These are phyloP conservation scores for Ramaria rubella DNA, from an alignment of 768 basidiomycete genomes.

Conservation along the genomic window DNA sequence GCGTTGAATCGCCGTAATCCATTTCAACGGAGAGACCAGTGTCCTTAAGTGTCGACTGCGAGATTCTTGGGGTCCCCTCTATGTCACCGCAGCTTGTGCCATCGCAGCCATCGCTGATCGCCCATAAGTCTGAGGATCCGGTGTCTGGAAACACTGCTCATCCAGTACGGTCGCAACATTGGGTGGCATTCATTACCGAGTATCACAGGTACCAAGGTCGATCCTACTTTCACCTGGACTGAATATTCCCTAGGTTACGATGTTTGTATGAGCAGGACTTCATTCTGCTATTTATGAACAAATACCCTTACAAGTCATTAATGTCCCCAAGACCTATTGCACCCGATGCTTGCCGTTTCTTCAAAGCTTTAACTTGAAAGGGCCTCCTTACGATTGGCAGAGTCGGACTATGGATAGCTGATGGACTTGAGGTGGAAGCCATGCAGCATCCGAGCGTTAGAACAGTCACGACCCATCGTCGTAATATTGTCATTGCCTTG, in stretches of 20 bases:
- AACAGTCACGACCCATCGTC: too few species aligned
- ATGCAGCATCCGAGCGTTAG: too few species aligned
- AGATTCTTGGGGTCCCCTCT: background rate
- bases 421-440: too few species aligned
- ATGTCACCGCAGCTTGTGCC: background rate
- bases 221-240: background rate
- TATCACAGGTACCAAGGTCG: background rate
- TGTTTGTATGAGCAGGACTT: too few species aligned
- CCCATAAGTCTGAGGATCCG: conserved; percentile 3
- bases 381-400: too few species aligned
- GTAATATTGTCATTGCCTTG: too few species aligned
- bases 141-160: background rate
- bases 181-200: background rate
- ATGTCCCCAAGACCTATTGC: too few species aligned
- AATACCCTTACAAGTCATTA: too few species aligned
- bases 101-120: background rate
- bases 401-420: too few species aligned
- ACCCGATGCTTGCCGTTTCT: too few species aligned
- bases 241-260: background rate
- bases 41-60: background rate
- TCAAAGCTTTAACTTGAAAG: too few species aligned
- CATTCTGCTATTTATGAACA: too few species aligned
- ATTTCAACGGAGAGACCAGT: background rate
- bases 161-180: background rate
- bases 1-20: background rate